These are phyloP conservation scores for Exophiala aquamarina DNA, from an alignment of 2,329 filamentous ascomycete genomes.

Conservation along the genomic window DNA sequence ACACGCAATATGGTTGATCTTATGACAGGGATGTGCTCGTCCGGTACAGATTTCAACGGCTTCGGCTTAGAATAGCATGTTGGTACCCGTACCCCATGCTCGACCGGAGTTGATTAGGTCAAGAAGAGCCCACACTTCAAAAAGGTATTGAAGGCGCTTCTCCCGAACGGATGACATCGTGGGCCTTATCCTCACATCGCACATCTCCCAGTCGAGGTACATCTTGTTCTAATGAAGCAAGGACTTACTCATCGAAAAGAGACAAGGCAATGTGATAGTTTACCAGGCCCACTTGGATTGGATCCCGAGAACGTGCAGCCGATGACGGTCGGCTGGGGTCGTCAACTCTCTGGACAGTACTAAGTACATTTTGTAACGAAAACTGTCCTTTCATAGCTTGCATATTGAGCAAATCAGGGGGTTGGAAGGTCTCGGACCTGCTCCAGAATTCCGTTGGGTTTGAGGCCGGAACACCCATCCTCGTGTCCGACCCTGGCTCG, in stretches of 20 bases:
- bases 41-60: too few species aligned
- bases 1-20: too few species aligned
- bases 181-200: too few species aligned
- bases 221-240: not conserved
- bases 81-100: too few species aligned
- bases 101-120: too few species aligned
- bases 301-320: slow-evolving; percentile 26
- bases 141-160: too few species aligned
- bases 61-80: too few species aligned
- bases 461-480: not conserved
- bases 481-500: not conserved
- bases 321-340: not conserved
- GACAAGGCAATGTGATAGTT: slow-evolving; percentile 30
- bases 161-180: too few species aligned
- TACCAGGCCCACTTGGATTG: slow-evolving; percentile 30
- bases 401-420: slow-evolving; percentile 35
- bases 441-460: slow-evolving; percentile 1
- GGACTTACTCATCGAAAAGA: slow-evolving; percentile 33
- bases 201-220: too few species aligned
- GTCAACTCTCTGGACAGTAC: not conserved
- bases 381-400: slow-evolving; percentile 30
- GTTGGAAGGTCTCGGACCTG: slow-evolving; percentile 13
- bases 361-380: slow-evolving; percentile 5
- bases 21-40: too few species aligned
- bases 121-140: too few species aligned